Percentiles rank a stretch among this genome's conserved stretches.
Evolutionary conservation across 2,329 filamentous ascomycete genomes (phyloP).

Genomic region (Fusarium sp.): DNA sequence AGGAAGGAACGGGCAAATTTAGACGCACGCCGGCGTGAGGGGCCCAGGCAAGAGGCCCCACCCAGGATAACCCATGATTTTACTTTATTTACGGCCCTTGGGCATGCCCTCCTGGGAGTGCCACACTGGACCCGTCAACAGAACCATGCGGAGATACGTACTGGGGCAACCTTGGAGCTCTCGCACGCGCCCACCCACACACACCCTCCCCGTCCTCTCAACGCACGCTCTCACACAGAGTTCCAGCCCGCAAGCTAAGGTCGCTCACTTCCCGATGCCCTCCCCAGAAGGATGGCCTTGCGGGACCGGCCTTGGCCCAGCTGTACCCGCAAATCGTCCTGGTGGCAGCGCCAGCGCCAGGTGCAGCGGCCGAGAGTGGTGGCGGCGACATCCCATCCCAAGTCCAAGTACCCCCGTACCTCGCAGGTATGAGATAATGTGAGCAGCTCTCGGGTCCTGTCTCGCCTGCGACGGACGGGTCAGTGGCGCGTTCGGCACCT

Average conservation of each 20-base stretch:
- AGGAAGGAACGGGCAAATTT: slow-evolving; percentile 53
- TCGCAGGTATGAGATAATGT: slow-evolving; percentile 41
- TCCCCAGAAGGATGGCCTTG: slow-evolving; percentile 30
- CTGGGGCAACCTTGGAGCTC: slow-evolving; percentile 1
- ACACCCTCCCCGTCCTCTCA: slow-evolving; percentile 18
- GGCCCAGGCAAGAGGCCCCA: slow-evolving; percentile 43
- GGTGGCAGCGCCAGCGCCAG: slow-evolving; percentile 11
- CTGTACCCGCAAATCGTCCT: slow-evolving; percentile 20
- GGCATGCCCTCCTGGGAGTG: slow-evolving; percentile 1
- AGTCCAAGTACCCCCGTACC: slow-evolving; percentile 35
- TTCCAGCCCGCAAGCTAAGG: slow-evolving; percentile 28
- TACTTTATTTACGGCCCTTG: slow-evolving; percentile 40
- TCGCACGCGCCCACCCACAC: slow-evolving; percentile 14
- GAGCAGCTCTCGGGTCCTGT: slow-evolving; percentile 35
- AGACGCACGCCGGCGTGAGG: slow-evolving; percentile 46
- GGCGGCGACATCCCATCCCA: slow-evolving; percentile 8
- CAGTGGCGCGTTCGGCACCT: slow-evolving; percentile 46
- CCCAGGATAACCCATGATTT: slow-evolving; percentile 43
- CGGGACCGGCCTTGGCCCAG: slow-evolving; percentile 14
- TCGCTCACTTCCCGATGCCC: slow-evolving; percentile 25
- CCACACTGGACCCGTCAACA: slow-evolving; percentile 15
- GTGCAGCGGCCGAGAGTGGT: not conserved
- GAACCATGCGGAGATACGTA: slow-evolving; percentile 16
- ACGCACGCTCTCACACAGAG: slow-evolving; percentile 18
- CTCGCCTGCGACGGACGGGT: slow-evolving; percentile 25